Evolutionary conservation across 495 filamentous ascomycete species (phyloP), one percentile per base, ranked within the genome.

Genomic region (Tuber magnatum): DNA sequence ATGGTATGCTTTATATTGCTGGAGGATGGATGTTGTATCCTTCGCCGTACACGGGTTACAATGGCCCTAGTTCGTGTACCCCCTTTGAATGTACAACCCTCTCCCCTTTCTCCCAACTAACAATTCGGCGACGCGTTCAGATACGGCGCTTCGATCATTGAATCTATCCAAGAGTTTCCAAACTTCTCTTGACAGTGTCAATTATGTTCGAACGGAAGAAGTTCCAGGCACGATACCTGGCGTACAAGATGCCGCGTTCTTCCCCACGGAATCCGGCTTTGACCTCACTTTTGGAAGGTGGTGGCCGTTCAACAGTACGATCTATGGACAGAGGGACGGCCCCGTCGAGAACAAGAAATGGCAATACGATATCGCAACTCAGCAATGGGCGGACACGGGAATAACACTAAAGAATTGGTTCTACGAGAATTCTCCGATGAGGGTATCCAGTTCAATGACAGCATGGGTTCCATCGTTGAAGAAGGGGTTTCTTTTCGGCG

Each of bases 391-490:
- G 10, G 24, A 74, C 24, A 40, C 41, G 16, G 24, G 20, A 10
- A 48, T 48, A 35, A 28, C 18, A 32, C 65, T 40, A 14, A 24
- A 24, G 28, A n/a, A 43, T 28, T 24, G 44, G 43, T 72, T 32
- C 56, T n/a, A 44, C 18, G 9, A 18, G 22, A 14, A 24, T 8
- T 24, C 69, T 28, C 42, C 0, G 28, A 43, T 48, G 69, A 65
- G 68, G 74, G 39, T 73, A 32, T 61, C 41, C 18, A 78, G 69
- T 39, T 22, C 22, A 24, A 38, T 41, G 70, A 69, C 65, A 46
- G 51, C 35, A 3, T 78, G 76, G 76, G 42, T 76, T 35, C 70
- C 76, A 0, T 65, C 51, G 39, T 35, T 68, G 35, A 40, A 73
- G 32, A 61, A 70, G 32, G 76, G 74, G 3, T 78, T 43, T 51